phyloP scores from a whole-genome alignment of 2,329 filamentous ascomycete species.

The Venturiaceae sp. region DNA sequence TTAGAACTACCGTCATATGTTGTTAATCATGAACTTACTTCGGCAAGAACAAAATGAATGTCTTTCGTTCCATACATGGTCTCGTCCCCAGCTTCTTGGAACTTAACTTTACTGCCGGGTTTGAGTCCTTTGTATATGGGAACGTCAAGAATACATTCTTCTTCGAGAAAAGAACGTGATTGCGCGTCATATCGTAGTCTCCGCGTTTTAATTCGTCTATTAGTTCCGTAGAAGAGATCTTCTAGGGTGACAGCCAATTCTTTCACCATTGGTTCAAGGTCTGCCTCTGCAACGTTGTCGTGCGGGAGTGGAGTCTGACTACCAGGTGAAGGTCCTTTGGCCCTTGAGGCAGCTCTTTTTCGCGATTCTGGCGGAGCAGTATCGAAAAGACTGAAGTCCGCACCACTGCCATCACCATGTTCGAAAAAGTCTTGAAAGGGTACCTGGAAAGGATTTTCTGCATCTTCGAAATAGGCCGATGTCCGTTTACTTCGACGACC shows the following conservation, averaged over 20 bases:
- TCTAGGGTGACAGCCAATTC: slow-evolving; percentile 3
- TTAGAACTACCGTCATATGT: background rate
- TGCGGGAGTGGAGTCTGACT: background rate
- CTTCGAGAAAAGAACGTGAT: background rate
- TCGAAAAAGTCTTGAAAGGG: slow-evolving; percentile 5
- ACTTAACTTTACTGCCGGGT: slow-evolving; percentile 1
- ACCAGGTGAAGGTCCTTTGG: background rate
- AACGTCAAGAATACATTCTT: slow-evolving; percentile 4
- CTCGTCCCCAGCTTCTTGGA: background rate
- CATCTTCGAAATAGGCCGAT: background rate
- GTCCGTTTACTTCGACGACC: background rate
- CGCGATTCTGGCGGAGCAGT: background rate
- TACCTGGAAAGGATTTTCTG: no score
- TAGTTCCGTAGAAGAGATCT: slow-evolving; percentile 4
- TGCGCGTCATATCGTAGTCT: background rate
- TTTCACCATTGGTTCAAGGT: background rate
- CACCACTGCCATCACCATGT: background rate
- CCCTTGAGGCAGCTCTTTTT: background rate
- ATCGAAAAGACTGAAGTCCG: slow-evolving; percentile 7
- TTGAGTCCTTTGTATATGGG: slow-evolving; percentile 7
- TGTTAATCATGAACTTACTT: background rate
- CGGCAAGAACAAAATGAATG: slow-evolving; percentile 3
- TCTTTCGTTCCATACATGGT: slow-evolving; percentile 2
- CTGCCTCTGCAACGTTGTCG: background rate
- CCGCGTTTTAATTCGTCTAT: background rate